Evolutionary conservation across 2,329 filamentous ascomycete genomes (phyloP).

Genomic region (Dactylellina cionopaga): DNA sequence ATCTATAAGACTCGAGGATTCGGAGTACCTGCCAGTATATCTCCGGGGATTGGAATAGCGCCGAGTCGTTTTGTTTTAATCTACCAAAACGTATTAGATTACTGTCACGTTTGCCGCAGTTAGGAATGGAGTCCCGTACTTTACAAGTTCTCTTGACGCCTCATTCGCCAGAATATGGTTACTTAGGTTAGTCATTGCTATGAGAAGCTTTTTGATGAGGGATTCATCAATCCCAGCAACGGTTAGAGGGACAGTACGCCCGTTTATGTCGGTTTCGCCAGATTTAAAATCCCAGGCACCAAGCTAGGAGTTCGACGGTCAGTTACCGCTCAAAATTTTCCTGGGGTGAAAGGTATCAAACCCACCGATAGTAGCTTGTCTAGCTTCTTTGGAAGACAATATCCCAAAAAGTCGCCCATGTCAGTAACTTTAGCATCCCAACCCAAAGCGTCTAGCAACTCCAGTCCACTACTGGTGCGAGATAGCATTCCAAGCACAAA

Average conservation of each 20-base stretch:
- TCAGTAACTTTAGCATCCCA: constrained; percentile 92
- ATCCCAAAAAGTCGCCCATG: constrained; percentile 82
- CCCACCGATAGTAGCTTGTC: constrained; percentile 78
- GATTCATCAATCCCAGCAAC: constrained; percentile 71
- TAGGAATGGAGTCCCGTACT: constrained; percentile 60
- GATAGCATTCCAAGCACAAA: constrained; percentile 95
- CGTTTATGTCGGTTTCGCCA: constrained; percentile 60
- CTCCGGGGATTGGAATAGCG: constrained; percentile 77
- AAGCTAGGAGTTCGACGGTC: constrained; percentile 9
- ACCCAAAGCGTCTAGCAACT: constrained; percentile 86
- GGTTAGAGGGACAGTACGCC: constrained; percentile 60
- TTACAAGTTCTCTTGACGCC: constrained; percentile 79
- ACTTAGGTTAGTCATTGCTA: constrained; percentile 85
- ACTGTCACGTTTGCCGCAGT: neutral
- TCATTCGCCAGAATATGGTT: constrained; percentile 93
- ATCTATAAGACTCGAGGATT: constrained; percentile 88
- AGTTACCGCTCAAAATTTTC: neutral
- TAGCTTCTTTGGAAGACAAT: constrained; percentile 84
- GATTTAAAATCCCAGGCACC: constrained; percentile 54
- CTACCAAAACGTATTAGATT: constrained; percentile 61
- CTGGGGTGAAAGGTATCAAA: constrained; percentile 35
- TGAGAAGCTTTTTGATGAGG: constrained; percentile 78
- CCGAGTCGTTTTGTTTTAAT: constrained; percentile 77
- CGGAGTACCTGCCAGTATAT: constrained; percentile 88
- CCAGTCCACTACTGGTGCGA: constrained; percentile 87